phyloP scores from a whole-genome alignment of 768 basidiomycete genomes.

The Chalciporus piperatus region DNA sequence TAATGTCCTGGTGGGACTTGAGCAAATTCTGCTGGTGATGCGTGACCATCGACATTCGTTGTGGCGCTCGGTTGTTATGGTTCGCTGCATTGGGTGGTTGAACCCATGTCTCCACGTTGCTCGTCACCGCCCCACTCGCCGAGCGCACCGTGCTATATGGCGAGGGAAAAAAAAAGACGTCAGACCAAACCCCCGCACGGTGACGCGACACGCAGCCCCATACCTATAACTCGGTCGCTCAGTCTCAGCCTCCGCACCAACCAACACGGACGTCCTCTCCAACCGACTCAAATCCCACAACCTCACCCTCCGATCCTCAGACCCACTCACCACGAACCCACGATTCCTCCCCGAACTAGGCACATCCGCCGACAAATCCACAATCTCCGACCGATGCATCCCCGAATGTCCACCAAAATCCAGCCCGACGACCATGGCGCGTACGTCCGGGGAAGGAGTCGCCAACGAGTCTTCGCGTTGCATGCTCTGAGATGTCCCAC shows the following conservation, averaged over 20 bases:
- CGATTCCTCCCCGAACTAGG: slow-evolving; percentile 41
- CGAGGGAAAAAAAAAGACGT: not conserved
- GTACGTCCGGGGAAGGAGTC: slow-evolving; percentile 62
- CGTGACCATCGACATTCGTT: slow-evolving; percentile 74
- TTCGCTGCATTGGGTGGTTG: slow-evolving; percentile 38
- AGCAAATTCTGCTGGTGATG: slow-evolving; percentile 83
- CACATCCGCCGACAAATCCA: slow-evolving; percentile 40
- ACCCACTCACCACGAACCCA: slow-evolving; percentile 84
- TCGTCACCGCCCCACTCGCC: slow-evolving; percentile 44
- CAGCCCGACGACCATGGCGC: slow-evolving; percentile 64
- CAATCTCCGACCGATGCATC: slow-evolving; percentile 50
- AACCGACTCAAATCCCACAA: slow-evolving; percentile 82
- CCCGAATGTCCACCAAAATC: slow-evolving; percentile 75
- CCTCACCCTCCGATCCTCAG: slow-evolving; percentile 84
- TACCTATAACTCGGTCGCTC: slow-evolving; percentile 81
- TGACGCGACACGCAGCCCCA: not conserved
- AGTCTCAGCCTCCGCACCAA: slow-evolving; percentile 70
- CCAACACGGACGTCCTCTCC: slow-evolving; percentile 75
- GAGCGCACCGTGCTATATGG: slow-evolving; percentile 33
- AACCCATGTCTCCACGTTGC: slow-evolving; percentile 66
- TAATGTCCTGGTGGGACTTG: slow-evolving; percentile 85
- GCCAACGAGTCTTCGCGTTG: slow-evolving; percentile 35
- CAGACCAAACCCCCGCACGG: not conserved
- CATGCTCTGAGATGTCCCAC: slow-evolving; percentile 34
- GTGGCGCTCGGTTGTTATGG: slow-evolving; percentile 65